These are phyloP conservation scores for Trichosporon ovoides DNA, from an alignment of 1,284 basidiomycete species.

Conservation along the genomic window DNA sequence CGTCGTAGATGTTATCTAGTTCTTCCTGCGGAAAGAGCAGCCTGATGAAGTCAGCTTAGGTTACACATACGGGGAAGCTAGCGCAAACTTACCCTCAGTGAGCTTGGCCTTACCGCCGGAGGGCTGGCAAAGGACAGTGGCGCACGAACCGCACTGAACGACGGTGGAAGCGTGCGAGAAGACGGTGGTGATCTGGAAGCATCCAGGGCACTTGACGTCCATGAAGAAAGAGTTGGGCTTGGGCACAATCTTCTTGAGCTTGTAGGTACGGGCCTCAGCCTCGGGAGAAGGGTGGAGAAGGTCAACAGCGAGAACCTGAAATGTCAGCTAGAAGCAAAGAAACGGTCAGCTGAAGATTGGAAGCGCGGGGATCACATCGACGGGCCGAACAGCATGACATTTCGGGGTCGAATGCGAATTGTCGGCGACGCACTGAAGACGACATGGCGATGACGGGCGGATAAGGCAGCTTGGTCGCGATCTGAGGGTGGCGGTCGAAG, in stretches of 20 bases:
- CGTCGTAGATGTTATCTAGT: constrained; percentile 32
- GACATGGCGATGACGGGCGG: not conserved
- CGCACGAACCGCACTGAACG: constrained; percentile 76
- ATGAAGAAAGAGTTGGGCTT: constrained; percentile 98
- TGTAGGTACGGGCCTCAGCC: constrained; percentile 84
- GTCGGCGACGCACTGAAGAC: not conserved
- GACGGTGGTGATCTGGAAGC: constrained; percentile 53
- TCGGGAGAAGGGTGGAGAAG: constrained; percentile 93
- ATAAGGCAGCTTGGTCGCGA: too few species aligned
- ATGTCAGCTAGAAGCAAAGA: constrained; percentile 5
- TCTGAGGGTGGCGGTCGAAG: too few species aligned
- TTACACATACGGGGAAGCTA: not conserved
- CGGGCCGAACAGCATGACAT: not conserved
- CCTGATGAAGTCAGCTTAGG: constrained; percentile 35
- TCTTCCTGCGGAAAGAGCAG: constrained; percentile 52
- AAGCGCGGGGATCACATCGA: not conserved
- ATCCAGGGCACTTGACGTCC: constrained; percentile 99
- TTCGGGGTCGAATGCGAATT: not conserved
- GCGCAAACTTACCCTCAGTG: constrained; percentile 76
- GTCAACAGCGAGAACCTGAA: constrained; percentile 93
- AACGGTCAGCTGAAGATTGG: not conserved
- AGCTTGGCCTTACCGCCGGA: constrained; percentile 97
- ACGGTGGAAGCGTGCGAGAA: constrained; percentile 53
- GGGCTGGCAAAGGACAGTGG: constrained; percentile 93
- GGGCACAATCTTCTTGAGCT: constrained; percentile 99